Percentiles rank a stretch among this genome's conserved stretches.
phyloP scores from a whole-genome alignment of 116 monocot genomes.

The Papilionanthe hybrid region DNA sequence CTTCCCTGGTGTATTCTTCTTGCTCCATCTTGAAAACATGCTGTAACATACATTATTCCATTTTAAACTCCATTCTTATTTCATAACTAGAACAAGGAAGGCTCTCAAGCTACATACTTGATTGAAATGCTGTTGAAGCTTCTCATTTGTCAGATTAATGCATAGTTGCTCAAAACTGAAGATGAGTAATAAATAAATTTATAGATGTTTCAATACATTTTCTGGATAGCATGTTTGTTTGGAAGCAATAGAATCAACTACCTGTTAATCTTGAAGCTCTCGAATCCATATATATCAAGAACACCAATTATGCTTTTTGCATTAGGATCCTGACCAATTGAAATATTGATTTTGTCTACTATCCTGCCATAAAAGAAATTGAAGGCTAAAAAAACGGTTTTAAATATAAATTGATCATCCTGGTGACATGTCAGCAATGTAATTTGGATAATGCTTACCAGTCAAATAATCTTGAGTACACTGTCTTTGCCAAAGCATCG shows the following conservation, averaged over 20 bases:
- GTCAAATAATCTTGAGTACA: constrained; percentile 91
- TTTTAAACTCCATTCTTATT: background rate
- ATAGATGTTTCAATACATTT: background rate
- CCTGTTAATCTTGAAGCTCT: constrained; percentile 99
- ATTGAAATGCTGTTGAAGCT: constrained; percentile 98
- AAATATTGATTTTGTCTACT: constrained; percentile 92
- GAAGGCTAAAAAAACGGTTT: background rate
- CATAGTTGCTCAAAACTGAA: constrained; percentile 95
- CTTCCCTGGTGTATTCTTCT: constrained; percentile 96
- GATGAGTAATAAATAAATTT: constrained; percentile 7
- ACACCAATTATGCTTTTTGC: constrained; percentile 86
- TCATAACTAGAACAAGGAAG: background rate
- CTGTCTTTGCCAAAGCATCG: constrained; percentile 92
- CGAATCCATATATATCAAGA: constrained; percentile 99
- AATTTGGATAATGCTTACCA: constrained; percentile 50
- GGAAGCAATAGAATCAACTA: constrained; percentile 7
- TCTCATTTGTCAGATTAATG: constrained; percentile 97
- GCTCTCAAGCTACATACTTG: constrained; percentile 43
- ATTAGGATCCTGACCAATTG: constrained; percentile 91
- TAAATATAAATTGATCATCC: background rate
- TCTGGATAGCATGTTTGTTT: constrained; percentile 2
- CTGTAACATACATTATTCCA: constrained; percentile 27
- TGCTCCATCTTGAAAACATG: constrained; percentile 99
- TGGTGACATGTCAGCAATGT: background rate
- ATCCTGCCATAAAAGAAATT: constrained; percentile 50